phyloP scores from a whole-genome alignment of 768 basidiomycete genomes.

The Mycena filopes region DNA sequence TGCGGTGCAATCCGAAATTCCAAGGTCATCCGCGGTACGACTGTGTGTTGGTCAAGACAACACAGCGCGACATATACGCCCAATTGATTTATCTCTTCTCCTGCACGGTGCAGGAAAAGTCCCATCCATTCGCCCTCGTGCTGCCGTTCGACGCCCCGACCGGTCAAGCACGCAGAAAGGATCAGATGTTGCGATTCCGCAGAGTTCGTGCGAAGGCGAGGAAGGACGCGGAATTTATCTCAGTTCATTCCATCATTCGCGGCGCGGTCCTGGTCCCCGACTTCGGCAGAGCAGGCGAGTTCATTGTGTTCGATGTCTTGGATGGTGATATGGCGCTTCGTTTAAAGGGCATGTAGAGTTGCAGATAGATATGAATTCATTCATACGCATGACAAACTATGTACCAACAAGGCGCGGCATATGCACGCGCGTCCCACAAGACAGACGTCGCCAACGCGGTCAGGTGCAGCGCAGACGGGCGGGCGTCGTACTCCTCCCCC shows the following conservation, averaged over 20 bases:
- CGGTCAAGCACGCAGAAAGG: conserved; percentile 1
- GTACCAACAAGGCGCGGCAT: no score
- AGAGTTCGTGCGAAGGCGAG: conserved; percentile 10
- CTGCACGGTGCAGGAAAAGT: conserved; percentile 11
- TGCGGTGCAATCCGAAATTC: conserved; percentile 35
- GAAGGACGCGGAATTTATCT: conserved; percentile 19
- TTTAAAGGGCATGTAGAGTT: neutral
- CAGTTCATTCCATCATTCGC: conserved; percentile 1
- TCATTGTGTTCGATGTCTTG: neutral
- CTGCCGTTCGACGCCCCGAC: conserved; percentile 32
- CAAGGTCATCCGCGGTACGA: conserved; percentile 22
- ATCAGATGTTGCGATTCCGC: neutral
- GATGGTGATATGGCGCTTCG: conserved; percentile 1
- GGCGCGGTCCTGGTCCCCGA: neutral
- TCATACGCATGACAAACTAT: no score
- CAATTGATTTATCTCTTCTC: conserved; percentile 34
- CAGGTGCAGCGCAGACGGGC: no score
- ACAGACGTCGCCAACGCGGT: no score
- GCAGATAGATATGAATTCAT: no score
- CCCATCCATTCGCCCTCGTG: conserved; percentile 32
- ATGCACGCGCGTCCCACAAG: no score
- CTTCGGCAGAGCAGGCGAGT: neutral
- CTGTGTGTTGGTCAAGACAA: conserved; percentile 33
- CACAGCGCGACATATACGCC: conserved; percentile 27
- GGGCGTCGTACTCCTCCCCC: no score